Conservation (phyloP, 345 rosid species). For the Microthlaspi erraticum region DNA sequence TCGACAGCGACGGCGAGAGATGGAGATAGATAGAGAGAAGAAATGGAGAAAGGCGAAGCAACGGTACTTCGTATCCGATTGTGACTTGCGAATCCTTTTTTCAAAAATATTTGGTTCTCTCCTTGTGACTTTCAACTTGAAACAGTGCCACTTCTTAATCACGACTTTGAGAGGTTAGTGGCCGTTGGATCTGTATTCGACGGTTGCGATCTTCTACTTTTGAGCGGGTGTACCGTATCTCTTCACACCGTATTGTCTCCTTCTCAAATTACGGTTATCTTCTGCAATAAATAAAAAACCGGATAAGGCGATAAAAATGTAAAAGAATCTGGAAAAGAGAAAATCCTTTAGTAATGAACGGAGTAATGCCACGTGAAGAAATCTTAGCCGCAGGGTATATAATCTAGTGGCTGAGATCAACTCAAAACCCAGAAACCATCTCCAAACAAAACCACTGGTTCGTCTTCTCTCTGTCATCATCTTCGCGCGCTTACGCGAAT, state of each 20-base stretch:
- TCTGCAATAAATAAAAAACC: background rate
- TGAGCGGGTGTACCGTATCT: conserved; percentile 16
- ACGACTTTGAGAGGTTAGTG: background rate
- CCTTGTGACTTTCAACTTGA: conserved; percentile 28
- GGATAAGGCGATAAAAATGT: conserved; percentile 7
- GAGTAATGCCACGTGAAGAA: conserved; percentile 25
- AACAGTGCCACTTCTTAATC: conserved; percentile 9
- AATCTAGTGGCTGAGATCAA: conserved; percentile 43
- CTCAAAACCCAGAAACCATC: conserved; percentile 37
- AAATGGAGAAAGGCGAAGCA: conserved; percentile 7
- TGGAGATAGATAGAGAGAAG: background rate
- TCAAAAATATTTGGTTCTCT: conserved; percentile 37
- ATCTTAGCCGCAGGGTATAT: background rate
- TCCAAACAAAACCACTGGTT: conserved; percentile 38
- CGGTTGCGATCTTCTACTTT: conserved; percentile 18
- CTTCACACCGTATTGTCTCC: background rate
- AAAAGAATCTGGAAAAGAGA: background rate
- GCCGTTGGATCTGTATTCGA: conserved; percentile 11
- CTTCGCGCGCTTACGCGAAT: conserved; percentile 44
- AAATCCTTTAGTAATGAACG: background rate
- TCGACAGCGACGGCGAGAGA: conserved; percentile 35
- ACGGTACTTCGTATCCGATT: conserved; percentile 23
- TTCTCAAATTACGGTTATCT: background rate
- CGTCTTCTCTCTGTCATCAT: conserved; percentile 25
- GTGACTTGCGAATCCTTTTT: conserved; percentile 48